Evolutionary conservation across 441 rosid genomes (phyloP).

Genomic region (Bocquillonia castaneifolia): DNA sequence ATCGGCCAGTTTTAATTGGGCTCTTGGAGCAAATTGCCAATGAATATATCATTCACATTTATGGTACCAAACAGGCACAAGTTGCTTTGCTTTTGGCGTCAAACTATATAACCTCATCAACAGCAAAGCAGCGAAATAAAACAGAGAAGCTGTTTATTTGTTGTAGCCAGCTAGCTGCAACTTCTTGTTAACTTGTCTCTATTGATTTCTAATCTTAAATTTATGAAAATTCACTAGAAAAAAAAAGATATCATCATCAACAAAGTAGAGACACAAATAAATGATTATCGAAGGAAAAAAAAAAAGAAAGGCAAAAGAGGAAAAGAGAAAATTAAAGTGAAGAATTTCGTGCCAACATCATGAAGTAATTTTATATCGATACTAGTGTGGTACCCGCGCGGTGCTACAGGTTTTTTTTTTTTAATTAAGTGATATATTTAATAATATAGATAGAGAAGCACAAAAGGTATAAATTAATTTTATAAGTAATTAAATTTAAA

Average conservation of each 20-base stretch:
- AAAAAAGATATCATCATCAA: conserved; percentile 7
- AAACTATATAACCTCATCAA: not conserved
- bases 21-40: too few species aligned
- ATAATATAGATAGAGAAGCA: too few species aligned
- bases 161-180: conserved; percentile 10
- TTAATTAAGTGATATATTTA: too few species aligned
- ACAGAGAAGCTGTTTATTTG: conserved; percentile 4
- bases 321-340: not conserved
- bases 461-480: too few species aligned
- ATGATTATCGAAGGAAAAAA: conserved; percentile 10
- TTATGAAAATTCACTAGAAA: not conserved
- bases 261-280: not conserved
- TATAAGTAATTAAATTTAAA: too few species aligned
- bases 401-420: too few species aligned
- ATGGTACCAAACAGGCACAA: not conserved
- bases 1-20: too few species aligned
- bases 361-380: too few species aligned
- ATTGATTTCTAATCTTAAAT: not conserved
- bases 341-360: conserved; percentile 10
- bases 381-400: too few species aligned
- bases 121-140: not conserved
- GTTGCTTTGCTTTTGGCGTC: too few species aligned
- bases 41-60: too few species aligned
- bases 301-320: not conserved
- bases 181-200: too few species aligned